Percentiles rank a stretch among this genome's conserved stretches.
phyloP scores from a whole-genome alignment of 2,329 filamentous ascomycete genomes.

The Grosmannia huntii region DNA sequence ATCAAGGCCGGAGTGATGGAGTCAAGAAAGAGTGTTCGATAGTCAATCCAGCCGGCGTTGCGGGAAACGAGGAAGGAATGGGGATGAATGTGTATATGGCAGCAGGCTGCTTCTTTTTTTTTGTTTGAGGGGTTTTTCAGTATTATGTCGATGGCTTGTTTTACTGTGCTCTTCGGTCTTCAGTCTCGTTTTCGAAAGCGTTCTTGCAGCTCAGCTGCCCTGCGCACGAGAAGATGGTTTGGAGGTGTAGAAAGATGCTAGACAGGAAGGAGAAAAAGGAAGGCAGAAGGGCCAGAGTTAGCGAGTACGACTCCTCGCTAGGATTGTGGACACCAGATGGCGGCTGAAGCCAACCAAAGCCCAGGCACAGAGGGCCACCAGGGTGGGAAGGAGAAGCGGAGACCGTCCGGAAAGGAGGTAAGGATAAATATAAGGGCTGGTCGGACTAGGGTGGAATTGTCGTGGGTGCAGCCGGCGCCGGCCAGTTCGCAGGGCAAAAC shows the following conservation, averaged over 20 bases:
- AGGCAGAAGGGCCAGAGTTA: neutral
- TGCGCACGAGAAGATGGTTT: conserved; percentile 5
- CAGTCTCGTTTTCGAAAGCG: conserved; percentile 6
- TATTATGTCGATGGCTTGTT: neutral
- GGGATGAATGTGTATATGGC: neutral
- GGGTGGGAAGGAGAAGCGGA: neutral
- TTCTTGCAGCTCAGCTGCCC: conserved; percentile 12
- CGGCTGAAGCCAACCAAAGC: neutral
- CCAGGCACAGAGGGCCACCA: neutral
- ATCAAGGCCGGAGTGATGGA: neutral
- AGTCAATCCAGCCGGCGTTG: neutral
- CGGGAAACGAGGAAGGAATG: neutral
- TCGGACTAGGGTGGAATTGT: neutral
- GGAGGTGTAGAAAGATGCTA: conserved; percentile 3
- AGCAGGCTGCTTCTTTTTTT: neutral
- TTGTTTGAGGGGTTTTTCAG: neutral
- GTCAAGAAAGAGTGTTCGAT: neutral
- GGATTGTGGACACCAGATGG: neutral
- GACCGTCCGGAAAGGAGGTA: neutral
- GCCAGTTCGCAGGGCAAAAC: neutral
- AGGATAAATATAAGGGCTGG: neutral
- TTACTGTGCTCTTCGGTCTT: neutral
- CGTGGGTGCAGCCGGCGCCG: neutral
- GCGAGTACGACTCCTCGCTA: neutral
- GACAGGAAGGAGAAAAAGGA: neutral